Evolutionary conservation across 495 filamentous ascomycete genomes (phyloP).

Genomic region (Lepidopterella palustris): DNA sequence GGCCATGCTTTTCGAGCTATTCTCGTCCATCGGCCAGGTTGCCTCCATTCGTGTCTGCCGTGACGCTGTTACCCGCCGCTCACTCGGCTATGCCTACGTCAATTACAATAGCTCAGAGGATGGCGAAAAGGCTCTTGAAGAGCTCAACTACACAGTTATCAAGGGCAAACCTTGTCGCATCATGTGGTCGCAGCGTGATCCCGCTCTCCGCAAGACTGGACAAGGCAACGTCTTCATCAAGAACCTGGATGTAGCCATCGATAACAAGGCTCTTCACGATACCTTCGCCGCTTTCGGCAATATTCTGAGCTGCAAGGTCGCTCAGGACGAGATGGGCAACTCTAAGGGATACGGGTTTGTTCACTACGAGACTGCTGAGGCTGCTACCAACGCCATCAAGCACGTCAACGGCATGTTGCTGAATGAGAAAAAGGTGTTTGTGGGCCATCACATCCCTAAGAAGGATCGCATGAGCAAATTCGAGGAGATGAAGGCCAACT

Average conservation of each 20-base stretch:
- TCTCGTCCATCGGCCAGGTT: constrained; percentile 98
- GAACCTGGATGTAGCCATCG: constrained; percentile 95
- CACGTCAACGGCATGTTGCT: constrained; percentile 99
- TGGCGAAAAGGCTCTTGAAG: constrained; percentile 96
- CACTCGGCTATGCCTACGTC: constrained; percentile 98
- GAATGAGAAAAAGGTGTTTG: constrained; percentile 99
- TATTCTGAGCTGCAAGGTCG: constrained; percentile 99
- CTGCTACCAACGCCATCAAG: constrained; percentile 94
- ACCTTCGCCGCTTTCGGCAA: constrained; percentile 99
- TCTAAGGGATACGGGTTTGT: constrained; percentile 99
- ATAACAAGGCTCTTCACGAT: constrained; percentile 99
- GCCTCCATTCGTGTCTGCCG: constrained; percentile 99
- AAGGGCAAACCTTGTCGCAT: constrained; percentile 99
- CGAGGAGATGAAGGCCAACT: constrained; percentile 99
- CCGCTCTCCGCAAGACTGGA: constrained; percentile 96
- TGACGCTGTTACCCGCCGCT: constrained; percentile 96
- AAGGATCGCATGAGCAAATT: constrained; percentile 99
- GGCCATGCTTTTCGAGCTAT: constrained; percentile 99
- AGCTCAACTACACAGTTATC: constrained; percentile 99
- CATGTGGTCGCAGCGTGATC: constrained; percentile 99
- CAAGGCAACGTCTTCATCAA: constrained; percentile 99
- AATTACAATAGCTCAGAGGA: constrained; percentile 98
- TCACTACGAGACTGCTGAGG: constrained; percentile 99
- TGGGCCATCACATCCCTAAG: constrained; percentile 98
- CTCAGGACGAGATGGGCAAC: constrained; percentile 89